Evolutionary conservation across 345 rosid species (phyloP), one percentile per base, ranked within the genome.

Genomic region (Nasturtium officinale): DNA sequence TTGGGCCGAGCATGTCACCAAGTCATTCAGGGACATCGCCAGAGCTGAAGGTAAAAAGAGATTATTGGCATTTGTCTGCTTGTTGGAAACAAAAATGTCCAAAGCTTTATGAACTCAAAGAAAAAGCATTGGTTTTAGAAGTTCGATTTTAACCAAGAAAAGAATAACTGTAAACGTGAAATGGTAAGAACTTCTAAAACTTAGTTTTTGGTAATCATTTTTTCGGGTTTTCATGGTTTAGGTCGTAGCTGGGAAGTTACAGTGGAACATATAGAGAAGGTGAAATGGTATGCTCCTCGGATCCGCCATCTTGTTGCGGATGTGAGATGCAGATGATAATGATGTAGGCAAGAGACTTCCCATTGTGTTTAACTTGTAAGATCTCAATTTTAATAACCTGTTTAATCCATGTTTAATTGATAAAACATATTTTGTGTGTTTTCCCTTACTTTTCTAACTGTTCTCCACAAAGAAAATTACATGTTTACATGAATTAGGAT

Each of bases 221-320:
- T 29, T 42, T 61, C 1, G 55, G 70, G 20, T 58, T 61, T 38
- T 18, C 20, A n/a, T 65, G 61, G 66, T 74, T 70, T 80, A 93
- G 98, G 97, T 68, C 83, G 48, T 65, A 16, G 76, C 73, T 91
- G 98, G 98, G 96, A 84, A 65, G 87, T 94, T 9, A 71, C 74
- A 5, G 55, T 87, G 26, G 89, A 87, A 38, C 96, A 83, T 67
- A 73, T 94, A 58, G 95, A 91, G 83, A 89, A 87, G 72, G 98
- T 94, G 66, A 91, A 93, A 83, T 91, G 97, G 98, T 89, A 93
- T 9, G 96, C 92, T 8, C 98, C 98, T 2, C 91, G 89, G 66
- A 80, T 94, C 62, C 95, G 91, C 83, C 98, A 91, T 85, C 85
- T 94, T 32, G 97, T 94, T 6, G 92, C 87, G 2, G 98, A 94